Evolutionary conservation across 2,329 filamentous ascomycete species (phyloP), one percentile per base, ranked within the genome.

Genomic region (Leptographium galeiforme): DNA sequence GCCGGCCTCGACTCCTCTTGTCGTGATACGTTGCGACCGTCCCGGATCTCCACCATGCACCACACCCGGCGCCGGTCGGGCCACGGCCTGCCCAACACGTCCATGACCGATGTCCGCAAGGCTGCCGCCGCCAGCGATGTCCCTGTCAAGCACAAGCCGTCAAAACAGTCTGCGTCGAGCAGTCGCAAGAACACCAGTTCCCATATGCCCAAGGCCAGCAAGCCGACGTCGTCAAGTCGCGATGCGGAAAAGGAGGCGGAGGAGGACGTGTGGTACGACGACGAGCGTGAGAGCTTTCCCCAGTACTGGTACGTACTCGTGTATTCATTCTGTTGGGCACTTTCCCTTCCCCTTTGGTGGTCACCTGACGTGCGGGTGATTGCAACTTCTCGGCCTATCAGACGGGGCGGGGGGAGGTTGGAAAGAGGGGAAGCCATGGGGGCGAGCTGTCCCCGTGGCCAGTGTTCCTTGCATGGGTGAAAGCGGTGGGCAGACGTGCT

Each of bases 211-310:
- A 79, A 77, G 64, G 66, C 75, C 55, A 72, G 74, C 52, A 76
- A 74, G 60, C 73, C 68, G 56, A 69, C 73, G 12, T 32, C 46
- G 10, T 53, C 51, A 1, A 51, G 44, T 13, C 72, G 72, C 53
- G 74, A 78, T 48, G 69, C 73, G 32, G 75, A 79, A 59, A 70
- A 69, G 56, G 72, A 78, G 57, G 68, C 69, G 62, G 70, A 74
- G 55, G 70, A 74, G 54, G 73, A 76, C 39, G 68, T 66, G 49
- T 71, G 70, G 63, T 77, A 70, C 63, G 74, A 78, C 52, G 74
- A 81, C 53, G 78, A 81, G 61, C 70, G 77, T 53, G 79, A 83
- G 62, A 80, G 75, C 65, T 83, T 84, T 57, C 79, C 79, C 25
- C 79, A 82, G 63, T 83, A 73, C 62, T 84, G 80, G 80, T 84